Evolutionary conservation across 441 rosid species (phyloP).

Genomic region (Metrosideros polymorpha): DNA sequence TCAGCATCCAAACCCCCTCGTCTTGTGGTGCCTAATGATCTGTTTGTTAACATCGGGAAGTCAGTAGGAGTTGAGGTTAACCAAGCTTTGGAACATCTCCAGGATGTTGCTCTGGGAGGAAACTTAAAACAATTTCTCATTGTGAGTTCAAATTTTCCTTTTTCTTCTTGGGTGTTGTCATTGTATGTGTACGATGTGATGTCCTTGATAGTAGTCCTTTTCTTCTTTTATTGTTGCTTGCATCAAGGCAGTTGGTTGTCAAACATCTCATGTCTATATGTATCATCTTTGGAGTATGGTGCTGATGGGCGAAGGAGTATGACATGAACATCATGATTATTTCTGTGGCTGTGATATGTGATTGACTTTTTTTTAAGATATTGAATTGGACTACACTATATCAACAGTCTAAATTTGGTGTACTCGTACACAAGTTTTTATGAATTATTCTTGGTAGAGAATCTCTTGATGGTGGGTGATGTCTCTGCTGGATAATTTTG

Average conservation of each 20-base stretch:
- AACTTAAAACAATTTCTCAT: slow-evolving; percentile 63
- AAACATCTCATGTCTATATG: background rate
- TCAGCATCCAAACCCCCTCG: slow-evolving; percentile 66
- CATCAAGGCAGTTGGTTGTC: background rate
- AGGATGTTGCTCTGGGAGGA: slow-evolving; percentile 68
- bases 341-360: background rate
- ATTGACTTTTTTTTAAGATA: background rate
- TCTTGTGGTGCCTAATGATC: slow-evolving; percentile 56
- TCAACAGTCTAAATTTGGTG: background rate
- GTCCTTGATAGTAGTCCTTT: background rate
- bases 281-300: background rate
- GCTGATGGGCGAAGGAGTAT: background rate
- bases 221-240: background rate
- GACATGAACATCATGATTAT: background rate
- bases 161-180: background rate
- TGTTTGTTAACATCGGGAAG: slow-evolving; percentile 58
- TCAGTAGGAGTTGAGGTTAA: slow-evolving; percentile 59
- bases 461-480: background rate
- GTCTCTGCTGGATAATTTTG: background rate
- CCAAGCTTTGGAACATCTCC: slow-evolving; percentile 52
- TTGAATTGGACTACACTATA: background rate
- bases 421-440: background rate
- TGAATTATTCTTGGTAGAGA: background rate
- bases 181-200: background rate
- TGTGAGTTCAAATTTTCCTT: slow-evolving; percentile 27